Evolutionary conservation across 2,329 filamentous ascomycete genomes (phyloP).

Genomic region (Hirsutella rhossiliensis): DNA sequence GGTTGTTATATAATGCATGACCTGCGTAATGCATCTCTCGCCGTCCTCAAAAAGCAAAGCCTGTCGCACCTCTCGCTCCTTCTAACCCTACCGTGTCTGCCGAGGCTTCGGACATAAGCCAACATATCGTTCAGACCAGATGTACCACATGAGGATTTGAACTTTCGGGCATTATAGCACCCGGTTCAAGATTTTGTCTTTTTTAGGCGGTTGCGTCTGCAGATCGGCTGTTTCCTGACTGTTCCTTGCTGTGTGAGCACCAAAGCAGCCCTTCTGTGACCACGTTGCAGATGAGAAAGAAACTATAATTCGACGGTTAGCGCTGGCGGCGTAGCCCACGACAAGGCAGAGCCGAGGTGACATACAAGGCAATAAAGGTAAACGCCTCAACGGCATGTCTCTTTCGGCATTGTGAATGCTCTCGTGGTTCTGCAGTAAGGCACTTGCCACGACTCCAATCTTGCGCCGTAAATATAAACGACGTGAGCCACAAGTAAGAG

Average conservation of each 20-base stretch:
- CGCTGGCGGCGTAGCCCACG: not conserved
- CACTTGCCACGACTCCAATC: slow-evolving; percentile 10
- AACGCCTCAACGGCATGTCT: slow-evolving; percentile 13
- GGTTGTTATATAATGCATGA: too few relatives aligned
- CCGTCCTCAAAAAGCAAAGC: too few relatives aligned
- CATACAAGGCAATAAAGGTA: slow-evolving; percentile 14
- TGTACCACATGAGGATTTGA: too few relatives aligned
- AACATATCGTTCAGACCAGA: too few relatives aligned
- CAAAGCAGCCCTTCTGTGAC: slow-evolving; percentile 5
- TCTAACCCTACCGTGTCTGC: too few relatives aligned
- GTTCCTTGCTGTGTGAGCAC: not conserved
- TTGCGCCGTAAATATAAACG: slow-evolving; percentile 13
- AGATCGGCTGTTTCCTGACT: too few relatives aligned
- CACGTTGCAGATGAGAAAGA: slow-evolving; percentile 9
- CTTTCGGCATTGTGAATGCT: slow-evolving; percentile 4
- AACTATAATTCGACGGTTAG: slow-evolving; percentile 3
- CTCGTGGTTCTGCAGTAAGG: not conserved
- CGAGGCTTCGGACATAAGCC: too few relatives aligned
- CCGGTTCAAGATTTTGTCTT: too few relatives aligned
- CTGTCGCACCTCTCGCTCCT: too few relatives aligned
- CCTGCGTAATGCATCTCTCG: too few relatives aligned
- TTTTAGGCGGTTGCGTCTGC: too few relatives aligned
- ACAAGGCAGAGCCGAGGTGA: not conserved
- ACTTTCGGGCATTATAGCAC: too few relatives aligned
- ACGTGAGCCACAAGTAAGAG: slow-evolving; percentile 15